Conservation (phyloP, 257 asterid genomes). For the Paulownia fortunei region DNA sequence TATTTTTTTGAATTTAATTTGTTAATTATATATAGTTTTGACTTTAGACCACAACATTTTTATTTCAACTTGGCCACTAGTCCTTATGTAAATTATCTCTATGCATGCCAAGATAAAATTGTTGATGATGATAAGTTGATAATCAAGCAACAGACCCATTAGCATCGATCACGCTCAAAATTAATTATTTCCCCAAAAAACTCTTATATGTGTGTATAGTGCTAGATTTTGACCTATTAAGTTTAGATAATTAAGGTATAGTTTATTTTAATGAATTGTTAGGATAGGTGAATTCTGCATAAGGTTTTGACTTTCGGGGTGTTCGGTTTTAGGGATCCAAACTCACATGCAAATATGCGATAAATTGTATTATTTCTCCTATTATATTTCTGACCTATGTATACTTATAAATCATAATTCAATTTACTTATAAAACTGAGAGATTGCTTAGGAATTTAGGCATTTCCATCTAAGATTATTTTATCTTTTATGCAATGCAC, state of each 20-base stretch:
- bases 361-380: not conserved
- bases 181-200: not conserved
- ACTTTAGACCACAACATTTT: not conserved
- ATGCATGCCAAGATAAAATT: not conserved
- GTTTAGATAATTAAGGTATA: slow-evolving; percentile 4
- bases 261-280: not conserved
- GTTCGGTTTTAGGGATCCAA: slow-evolving; percentile 24
- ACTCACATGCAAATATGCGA: slow-evolving; percentile 17
- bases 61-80: slow-evolving; percentile 7
- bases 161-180: not conserved
- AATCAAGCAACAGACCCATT: not conserved
- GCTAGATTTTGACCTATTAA: not conserved
- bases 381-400: not conserved
- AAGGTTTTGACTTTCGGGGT: slow-evolving; percentile 27
- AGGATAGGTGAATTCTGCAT: not conserved
- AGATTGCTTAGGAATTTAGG: no score
- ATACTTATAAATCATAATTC: no score
- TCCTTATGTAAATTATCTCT: not conserved
- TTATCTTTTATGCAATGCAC: no score
- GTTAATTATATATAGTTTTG: no score
- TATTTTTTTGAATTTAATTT: no score
- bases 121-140: not conserved
- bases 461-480: no score
- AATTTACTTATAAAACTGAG: no score
- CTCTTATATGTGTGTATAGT: not conserved